Percentiles rank a stretch among this genome's conserved stretches.
These are phyloP conservation scores for Melaleuca alternifolia DNA, from an alignment of 345 rosid species.

Conservation along the genomic window DNA sequence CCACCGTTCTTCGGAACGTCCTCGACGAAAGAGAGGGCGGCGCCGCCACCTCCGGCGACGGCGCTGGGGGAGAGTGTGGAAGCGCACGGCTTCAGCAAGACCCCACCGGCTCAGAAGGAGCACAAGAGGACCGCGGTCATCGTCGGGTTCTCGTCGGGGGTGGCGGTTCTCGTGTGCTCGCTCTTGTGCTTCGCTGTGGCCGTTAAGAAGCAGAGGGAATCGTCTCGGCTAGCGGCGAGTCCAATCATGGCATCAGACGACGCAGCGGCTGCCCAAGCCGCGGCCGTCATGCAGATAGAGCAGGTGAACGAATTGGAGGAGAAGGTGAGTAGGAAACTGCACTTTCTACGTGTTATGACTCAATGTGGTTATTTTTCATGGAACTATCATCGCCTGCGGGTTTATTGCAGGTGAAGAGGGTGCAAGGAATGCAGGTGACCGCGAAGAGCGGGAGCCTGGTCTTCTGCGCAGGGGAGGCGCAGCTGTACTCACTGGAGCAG, in stretches of 20 bases:
- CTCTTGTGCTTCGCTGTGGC: slow-evolving; percentile 44
- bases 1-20: slow-evolving; percentile 51
- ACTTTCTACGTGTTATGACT: neutral
- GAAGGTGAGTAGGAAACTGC: slow-evolving; percentile 59
- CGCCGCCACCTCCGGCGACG: slow-evolving; percentile 33
- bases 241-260: slow-evolving; percentile 5
- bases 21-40: slow-evolving; percentile 5
- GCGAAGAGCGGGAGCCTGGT: slow-evolving; percentile 70
- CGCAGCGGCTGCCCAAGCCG: slow-evolving; percentile 36
- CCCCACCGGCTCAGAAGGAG: slow-evolving; percentile 14
- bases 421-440: slow-evolving; percentile 40
- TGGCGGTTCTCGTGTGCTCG: slow-evolving; percentile 35
- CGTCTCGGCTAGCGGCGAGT: slow-evolving; percentile 11
- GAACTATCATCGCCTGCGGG: neutral
- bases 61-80: slow-evolving; percentile 40
- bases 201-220: slow-evolving; percentile 29
- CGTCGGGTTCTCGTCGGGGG: slow-evolving; percentile 43
- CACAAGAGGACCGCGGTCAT: slow-evolving; percentile 33
- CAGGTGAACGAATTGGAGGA: slow-evolving; percentile 71
- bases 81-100: slow-evolving; percentile 26
- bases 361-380: neutral
- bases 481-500: slow-evolving; percentile 73
- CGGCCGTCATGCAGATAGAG: slow-evolving; percentile 53
- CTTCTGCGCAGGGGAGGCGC: slow-evolving; percentile 89
- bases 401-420: slow-evolving; percentile 28